Conservation (phyloP, 768 basidiomycete genomes). For the Calocybe cyanea region DNA sequence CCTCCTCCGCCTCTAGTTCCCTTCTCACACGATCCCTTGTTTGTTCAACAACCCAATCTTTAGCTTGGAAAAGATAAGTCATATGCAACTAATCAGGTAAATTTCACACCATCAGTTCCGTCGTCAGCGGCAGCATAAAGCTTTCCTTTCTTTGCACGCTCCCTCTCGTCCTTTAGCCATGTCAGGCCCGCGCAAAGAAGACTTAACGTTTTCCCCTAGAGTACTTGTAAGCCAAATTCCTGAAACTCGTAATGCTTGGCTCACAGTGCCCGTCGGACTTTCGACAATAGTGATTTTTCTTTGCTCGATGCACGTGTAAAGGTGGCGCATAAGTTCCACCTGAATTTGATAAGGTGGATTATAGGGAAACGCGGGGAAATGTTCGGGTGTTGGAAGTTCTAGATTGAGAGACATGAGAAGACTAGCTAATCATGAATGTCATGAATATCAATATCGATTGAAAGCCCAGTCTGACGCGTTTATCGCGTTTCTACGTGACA, state of each 20-base stretch:
- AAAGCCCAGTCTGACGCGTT: neutral
- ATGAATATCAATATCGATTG: no score
- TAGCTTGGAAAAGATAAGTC: conserved; percentile 32
- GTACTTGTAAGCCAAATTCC: neutral
- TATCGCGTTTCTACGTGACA: conserved; percentile 11
- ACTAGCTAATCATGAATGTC: no score
- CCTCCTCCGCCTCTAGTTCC: conserved; percentile 65
- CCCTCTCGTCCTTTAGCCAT: conserved; percentile 70
- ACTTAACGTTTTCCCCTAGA: conserved; percentile 82
- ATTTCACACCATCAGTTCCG: conserved; percentile 27
- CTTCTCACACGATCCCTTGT: conserved; percentile 59
- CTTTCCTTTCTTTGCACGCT: conserved; percentile 65
- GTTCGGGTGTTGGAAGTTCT: conserved; percentile 56
- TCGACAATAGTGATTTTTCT: conserved; percentile 78
- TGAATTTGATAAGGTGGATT: conserved; percentile 82
- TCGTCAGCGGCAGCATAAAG: conserved; percentile 37
- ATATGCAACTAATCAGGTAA: neutral
- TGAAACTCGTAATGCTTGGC: conserved; percentile 14
- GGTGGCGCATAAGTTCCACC: conserved; percentile 79
- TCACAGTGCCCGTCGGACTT: conserved; percentile 85
- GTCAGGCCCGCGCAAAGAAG: conserved; percentile 72
- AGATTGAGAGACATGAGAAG: conserved; percentile 18
- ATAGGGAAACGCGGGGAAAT: conserved; percentile 83
- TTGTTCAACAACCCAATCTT: conserved; percentile 76
- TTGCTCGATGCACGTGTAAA: conserved; percentile 78